Base-by-base conservation (phyloP, 805 yeast species). In the Ogataea glucozyma region DNA sequence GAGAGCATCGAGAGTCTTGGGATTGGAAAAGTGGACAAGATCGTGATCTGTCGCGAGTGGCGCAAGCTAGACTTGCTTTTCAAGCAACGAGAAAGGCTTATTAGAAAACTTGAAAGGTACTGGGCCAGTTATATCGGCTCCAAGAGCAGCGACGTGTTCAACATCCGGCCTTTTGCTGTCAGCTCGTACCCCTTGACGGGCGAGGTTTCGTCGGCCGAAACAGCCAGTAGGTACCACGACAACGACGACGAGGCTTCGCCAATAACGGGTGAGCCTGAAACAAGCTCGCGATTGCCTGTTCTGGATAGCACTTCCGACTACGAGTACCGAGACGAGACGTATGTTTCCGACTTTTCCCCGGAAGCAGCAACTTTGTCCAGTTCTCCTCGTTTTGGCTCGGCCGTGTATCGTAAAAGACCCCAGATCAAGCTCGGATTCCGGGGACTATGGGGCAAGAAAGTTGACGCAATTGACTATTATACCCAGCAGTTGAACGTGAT, bases 31-130 rank as follows among this genome's bases (percentile, higher is more conserved):
- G 95, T 91, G 2, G 76, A 82, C 19, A 75, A 84, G 1, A 75
- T 90, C 7, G 82, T 85, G 3, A 79, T 93, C 2, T 93, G 96
- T 52, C 72, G 88, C 47, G 93, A 91, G 60, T 93, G 98, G 97
- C 76, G 76, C 10, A 75, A 72, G 16, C 70, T 91, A 41, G 88
- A 90, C 54, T 57, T 63, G 36, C 66, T 93, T 13, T 85, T 83
- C 61, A 74, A 73, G 40, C 70, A 77, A 47, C 71, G 97, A 31
- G 68, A 72, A 26, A 49, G 60, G 14, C 65, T 85, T 2, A 53
- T 90, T 4, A 62, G 70, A 21, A 71, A 71, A 41, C 64, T 88
- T 10, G 98, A 91, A 63, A 68, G 71, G 7, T 74, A 74, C 41
- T 87, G 93, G 93, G 79, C 88, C 3, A 73, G 72, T 38, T 86